These are phyloP conservation scores for Hypoxylon intermedium DNA, from an alignment of 495 filamentous ascomycete species.

Conservation along the genomic window DNA sequence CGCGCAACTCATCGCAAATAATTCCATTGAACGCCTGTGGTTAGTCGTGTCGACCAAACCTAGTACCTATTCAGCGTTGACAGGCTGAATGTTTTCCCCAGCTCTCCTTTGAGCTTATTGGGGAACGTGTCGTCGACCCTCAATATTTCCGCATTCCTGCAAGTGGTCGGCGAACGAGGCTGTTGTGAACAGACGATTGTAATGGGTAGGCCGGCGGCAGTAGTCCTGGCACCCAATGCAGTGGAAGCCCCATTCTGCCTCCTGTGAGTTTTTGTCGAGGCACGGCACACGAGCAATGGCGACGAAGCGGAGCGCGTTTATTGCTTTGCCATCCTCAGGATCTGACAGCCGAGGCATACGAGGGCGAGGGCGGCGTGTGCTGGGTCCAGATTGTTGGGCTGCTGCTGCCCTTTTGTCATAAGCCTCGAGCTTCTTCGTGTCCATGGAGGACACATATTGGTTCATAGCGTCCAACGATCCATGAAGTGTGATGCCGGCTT, in stretches of 20 bases:
- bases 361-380: too few species aligned
- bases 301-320: conserved; percentile 5
- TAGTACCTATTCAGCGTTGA: too few species aligned
- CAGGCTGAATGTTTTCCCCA: too few species aligned
- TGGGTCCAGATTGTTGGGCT: not conserved
- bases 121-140: too few species aligned
- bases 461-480: conserved; percentile 7
- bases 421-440: not conserved
- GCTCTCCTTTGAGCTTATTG: too few species aligned
- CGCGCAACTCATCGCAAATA: too few species aligned
- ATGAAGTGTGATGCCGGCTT: conserved; percentile 1
- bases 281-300: conserved; percentile 4
- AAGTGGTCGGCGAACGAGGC: conserved; percentile 9
- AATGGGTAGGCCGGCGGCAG: not conserved
- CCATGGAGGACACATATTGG: not conserved
- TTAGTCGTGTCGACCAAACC: too few species aligned
- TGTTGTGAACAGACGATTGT: conserved; percentile 1
- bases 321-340: not conserved
- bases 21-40: too few species aligned
- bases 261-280: not conserved
- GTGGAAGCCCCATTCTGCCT: conserved; percentile 11
- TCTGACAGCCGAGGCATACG: not conserved
- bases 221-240: conserved; percentile 10
- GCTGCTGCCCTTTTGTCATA: not conserved
- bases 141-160: not conserved